phyloP scores from a whole-genome alignment of 495 filamentous ascomycete species.

The Hypoxylon lenormandii region DNA sequence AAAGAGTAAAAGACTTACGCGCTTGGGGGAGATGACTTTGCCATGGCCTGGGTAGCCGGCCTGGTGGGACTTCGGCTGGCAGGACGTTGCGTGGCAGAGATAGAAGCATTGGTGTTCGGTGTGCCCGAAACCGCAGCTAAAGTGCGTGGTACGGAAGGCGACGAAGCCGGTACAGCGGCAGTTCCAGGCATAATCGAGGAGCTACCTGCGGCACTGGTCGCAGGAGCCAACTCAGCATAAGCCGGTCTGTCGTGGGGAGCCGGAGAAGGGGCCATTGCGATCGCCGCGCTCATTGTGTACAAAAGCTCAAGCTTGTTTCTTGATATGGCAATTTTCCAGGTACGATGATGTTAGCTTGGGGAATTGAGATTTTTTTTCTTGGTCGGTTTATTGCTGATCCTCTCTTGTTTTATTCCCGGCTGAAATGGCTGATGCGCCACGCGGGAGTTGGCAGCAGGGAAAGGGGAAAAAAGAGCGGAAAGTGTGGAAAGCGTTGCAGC shows the following conservation, averaged over 20 bases:
- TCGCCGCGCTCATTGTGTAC: slow-evolving; percentile 68
- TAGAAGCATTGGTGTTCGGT: slow-evolving; percentile 53
- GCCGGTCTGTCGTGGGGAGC: slow-evolving; percentile 69
- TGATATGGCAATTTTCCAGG: slow-evolving; percentile 39
- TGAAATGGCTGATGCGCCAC: slow-evolving; percentile 49
- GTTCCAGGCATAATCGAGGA: slow-evolving; percentile 44
- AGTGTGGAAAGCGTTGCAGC: slow-evolving; percentile 37
- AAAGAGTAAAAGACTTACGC: slow-evolving; percentile 59
- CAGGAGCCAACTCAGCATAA: slow-evolving; percentile 62
- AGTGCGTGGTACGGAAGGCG: slow-evolving; percentile 60
- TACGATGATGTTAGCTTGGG: slow-evolving; percentile 39
- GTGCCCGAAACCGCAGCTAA: slow-evolving; percentile 57
- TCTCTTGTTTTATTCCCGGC: slow-evolving; percentile 48
- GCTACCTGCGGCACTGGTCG: slow-evolving; percentile 49
- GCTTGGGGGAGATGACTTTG: slow-evolving; percentile 64
- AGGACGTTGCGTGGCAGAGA: slow-evolving; percentile 57
- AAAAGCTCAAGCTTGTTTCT: slow-evolving; percentile 32
- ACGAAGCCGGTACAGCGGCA: slow-evolving; percentile 54
- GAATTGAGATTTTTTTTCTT: slow-evolving; percentile 33
- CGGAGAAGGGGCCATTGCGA: slow-evolving; percentile 70
- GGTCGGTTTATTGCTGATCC: slow-evolving; percentile 32
- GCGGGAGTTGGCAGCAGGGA: slow-evolving; percentile 40
- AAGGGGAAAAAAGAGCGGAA: slow-evolving; percentile 29
- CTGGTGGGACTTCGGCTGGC: slow-evolving; percentile 64
- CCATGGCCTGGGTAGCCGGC: slow-evolving; percentile 52